Evolutionary conservation across 2,329 filamentous ascomycete species (phyloP).

Genomic region (Tolypocladium endophyticum): DNA sequence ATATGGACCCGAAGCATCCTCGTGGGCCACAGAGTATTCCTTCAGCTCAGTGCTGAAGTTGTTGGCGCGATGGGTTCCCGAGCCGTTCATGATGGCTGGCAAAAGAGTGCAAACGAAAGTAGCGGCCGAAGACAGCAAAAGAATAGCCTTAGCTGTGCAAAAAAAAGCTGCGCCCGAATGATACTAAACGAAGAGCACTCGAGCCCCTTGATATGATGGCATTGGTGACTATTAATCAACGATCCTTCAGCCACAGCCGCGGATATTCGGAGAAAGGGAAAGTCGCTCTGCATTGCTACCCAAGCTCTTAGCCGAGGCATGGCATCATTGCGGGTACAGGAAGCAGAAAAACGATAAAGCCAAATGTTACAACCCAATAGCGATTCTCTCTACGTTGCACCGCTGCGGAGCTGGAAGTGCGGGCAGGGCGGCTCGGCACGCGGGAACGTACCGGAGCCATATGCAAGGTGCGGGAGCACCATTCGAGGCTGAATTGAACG

Average conservation of each 20-base stretch:
- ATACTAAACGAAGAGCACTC: background rate
- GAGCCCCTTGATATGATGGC: background rate
- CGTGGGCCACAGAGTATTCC: constrained; percentile 22
- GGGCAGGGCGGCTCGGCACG: background rate
- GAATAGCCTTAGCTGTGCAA: background rate
- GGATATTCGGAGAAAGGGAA: background rate
- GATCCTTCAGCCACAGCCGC: background rate
- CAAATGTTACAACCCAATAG: background rate
- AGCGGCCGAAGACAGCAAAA: background rate
- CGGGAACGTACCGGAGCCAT: background rate
- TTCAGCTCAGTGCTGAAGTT: constrained; percentile 31
- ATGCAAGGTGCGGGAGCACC: background rate
- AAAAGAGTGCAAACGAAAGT: background rate
- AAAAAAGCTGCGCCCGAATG: background rate
- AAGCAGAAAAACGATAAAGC: background rate
- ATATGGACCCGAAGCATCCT: constrained; percentile 25
- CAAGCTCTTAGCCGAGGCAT: background rate
- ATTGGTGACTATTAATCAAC: background rate
- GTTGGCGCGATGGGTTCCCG: constrained; percentile 9
- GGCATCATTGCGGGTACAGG: background rate
- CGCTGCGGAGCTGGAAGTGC: background rate
- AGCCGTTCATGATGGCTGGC: background rate
- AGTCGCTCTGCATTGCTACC: background rate
- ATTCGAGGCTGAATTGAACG: background rate
- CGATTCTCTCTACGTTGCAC: background rate